Base-by-base conservation (phyloP, 2,329 filamentous ascomycete genomes). In the Botrytis tulipae region DNA sequence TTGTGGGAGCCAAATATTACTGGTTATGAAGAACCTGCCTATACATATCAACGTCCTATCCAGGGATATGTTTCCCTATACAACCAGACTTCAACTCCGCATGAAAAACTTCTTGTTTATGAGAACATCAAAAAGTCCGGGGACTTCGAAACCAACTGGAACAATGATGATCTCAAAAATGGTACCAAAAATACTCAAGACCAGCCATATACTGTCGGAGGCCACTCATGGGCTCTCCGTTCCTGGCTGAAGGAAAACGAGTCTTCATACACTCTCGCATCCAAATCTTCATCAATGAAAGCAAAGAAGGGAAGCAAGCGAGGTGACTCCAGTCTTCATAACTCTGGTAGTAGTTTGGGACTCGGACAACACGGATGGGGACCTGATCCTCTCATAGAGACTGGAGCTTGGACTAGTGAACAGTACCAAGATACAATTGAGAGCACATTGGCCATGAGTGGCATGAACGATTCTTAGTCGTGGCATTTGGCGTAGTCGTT, bases 381-480 rank as follows among this genome's bases (percentile, higher is more conserved):
- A 3, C 57, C 59, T 29, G 76, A 77, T 74, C 61, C 62, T 1
- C 70, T 76, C 12, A 69, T 44, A 4, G 73, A 57, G 35, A 37
- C 74, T 10, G 78, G 78, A 16, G 69, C 63, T 8, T 79, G 78
- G 78, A 74, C 40, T 22, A 48, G 63, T 51, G 73, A 66, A n/a
- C 61, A 48, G 8, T 51, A 72, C 42, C 71, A 65, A 25, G 54
- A 67, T 12, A 25, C 18, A 35, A 14, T 20, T 16, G 20, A 32
- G 37, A 74, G 75, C 70, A 68, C 75, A 32, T 69, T 76, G 74
- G 62, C n/a, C 22, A 71, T 78, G 74, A 77, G 75, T 71, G 75
- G 75, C 4, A 48, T 75, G 32, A 73, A 51, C 35, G 40, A 68
- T n/a, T 40, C 16, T 20, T 66, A 40, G 37, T 20, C 12, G 22